These are phyloP conservation scores for Cyclostephanos invisitatus DNA, from an alignment of 108 stramenopile species.

Conservation along the genomic window DNA sequence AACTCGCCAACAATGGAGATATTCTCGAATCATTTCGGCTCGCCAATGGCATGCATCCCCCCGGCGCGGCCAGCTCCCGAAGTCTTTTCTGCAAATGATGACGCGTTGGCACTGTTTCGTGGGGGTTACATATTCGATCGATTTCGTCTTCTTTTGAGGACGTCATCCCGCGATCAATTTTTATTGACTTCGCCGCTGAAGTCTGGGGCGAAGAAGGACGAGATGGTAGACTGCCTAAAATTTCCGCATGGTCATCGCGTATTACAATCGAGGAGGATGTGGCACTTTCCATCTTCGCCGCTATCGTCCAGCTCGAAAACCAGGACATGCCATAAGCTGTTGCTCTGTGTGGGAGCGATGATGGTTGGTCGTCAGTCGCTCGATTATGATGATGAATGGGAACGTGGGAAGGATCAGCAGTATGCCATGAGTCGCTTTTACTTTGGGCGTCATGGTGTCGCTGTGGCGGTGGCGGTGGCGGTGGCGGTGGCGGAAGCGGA, in stretches of 20 bases:
- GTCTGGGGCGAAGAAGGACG: neutral
- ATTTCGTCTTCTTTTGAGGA: neutral
- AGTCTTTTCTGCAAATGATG: conserved; percentile 7
- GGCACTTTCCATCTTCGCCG: conserved; percentile 9
- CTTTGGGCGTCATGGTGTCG: neutral
- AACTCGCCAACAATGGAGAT: neutral
- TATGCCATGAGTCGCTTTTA: conserved; percentile 28
- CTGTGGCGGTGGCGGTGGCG: neutral
- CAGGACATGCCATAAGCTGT: conserved; percentile 25
- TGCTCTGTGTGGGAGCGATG: conserved; percentile 2
- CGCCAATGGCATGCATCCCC: conserved; percentile 12
- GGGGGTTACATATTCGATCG: neutral
- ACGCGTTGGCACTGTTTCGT: neutral
- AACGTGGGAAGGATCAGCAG: conserved; percentile 17
- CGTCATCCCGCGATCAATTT: conserved; percentile 14
- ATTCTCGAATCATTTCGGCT: conserved; percentile 9
- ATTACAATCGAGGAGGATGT: neutral
- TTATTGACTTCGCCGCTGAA: conserved; percentile 10
- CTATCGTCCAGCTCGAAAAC: conserved; percentile 41
- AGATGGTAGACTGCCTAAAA: conserved; percentile 6
- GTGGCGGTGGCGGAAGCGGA: neutral
- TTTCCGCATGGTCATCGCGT: neutral
- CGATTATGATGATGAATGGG: neutral
- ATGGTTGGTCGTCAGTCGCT: neutral
- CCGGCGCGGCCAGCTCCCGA: neutral